Evolutionary conservation across 306 rosid species (phyloP).

Genomic region (Pyrus betulifolia): DNA sequence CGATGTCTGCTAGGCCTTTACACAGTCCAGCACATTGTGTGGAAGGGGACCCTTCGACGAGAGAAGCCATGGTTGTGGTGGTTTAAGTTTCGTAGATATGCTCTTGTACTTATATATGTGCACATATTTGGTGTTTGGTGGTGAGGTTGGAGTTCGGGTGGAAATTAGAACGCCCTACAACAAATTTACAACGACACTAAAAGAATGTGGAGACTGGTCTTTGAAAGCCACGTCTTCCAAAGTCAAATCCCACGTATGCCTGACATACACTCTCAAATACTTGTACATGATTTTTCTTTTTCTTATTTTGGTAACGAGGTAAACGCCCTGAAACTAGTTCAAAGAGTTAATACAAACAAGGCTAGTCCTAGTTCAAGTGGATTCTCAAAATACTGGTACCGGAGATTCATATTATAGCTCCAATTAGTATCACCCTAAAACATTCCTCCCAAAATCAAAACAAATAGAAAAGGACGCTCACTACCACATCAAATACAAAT

Average conservation of each 20-base stretch:
- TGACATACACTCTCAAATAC: not conserved
- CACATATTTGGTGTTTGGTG: not conserved
- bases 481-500: not conserved
- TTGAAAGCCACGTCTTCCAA: conserved; percentile 25
- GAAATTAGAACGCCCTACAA: conserved; percentile 62
- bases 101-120: not conserved
- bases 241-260: conserved; percentile 11
- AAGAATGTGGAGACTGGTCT: conserved; percentile 8
- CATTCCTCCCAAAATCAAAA: no score
- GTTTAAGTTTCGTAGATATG: not conserved
- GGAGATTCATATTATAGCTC: no score
- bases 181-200: conserved; percentile 34
- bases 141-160: conserved; percentile 26
- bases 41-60: conserved; percentile 3
- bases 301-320: no score
- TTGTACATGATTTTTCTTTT: no score
- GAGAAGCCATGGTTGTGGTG: conserved; percentile 30
- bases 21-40: conserved; percentile 4
- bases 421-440: no score
- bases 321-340: no score
- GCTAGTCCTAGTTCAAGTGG: not conserved
- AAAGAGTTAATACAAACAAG: not conserved
- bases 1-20: conserved; percentile 20
- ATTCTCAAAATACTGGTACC: no score
- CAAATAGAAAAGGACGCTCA: not conserved